Base-by-base conservation (phyloP, 2,329 filamentous ascomycete species). In the Coniochaeta sp. region DNA sequence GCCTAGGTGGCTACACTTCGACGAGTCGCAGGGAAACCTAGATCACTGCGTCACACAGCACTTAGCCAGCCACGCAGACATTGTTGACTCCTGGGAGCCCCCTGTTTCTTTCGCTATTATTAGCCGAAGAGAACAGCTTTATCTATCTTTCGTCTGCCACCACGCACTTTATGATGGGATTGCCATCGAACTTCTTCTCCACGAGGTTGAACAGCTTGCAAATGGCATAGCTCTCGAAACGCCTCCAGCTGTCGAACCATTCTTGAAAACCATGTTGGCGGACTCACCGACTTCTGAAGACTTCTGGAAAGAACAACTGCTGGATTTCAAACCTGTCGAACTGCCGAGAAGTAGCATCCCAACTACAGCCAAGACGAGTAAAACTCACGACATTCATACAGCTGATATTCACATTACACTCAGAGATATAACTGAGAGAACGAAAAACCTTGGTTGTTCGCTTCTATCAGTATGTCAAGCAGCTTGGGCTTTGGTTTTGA, bases 81-180 rank as follows among this genome's bases (percentile, higher is more conserved):
- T 73, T 0, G 62, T 85, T 6, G 76, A 84, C 55, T 78, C 78
- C 0, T 69, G 73, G 16, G 69, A 64, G 3, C 80, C 77, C 9
- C 81, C 77, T 1, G 70, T 79, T 12, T 81, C 76, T 5, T 73
- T 81, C 57, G 78, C 76, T 0, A 58, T 78, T 0, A 71, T 84
- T 24, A 64, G 65, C 11, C 66, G 71, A 1, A 66, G 67, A 6
- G 69, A 66, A 0, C 68, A 63, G 0, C 58, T 61, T 0, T 79
- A 79, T 50, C 66, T 80, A 1, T 87, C 77, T 0, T 81, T 81
- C 57, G 71, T 78, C 40, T 86, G 77, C 66, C 92, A 96, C 67
- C 93, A 97, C 73, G 90, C 91, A 1, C 76, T 96, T 0, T 96
- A 96, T 67, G 93, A 97, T 72, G 93, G 89, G 0, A 85, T 89